Evolutionary conservation across 2,329 filamentous ascomycete species (phyloP).

Genomic region (Elsinoe arachidis): DNA sequence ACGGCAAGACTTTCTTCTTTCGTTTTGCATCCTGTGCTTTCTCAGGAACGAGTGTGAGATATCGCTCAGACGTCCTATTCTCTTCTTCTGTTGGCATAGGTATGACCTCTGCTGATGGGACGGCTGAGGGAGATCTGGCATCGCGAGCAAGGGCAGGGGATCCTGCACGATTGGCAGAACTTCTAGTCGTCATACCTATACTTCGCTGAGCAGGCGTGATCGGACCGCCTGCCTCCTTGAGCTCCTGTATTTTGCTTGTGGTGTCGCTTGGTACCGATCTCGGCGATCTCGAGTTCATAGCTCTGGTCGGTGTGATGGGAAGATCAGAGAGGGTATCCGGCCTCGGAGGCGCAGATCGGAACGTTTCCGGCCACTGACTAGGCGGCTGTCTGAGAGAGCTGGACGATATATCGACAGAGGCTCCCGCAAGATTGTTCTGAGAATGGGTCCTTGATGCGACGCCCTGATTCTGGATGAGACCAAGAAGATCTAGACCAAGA

Average conservation of each 20-base stretch:
- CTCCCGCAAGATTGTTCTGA: not conserved
- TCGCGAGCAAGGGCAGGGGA: slow-evolving; percentile 14
- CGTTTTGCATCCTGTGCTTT: slow-evolving; percentile 6
- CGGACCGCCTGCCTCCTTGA: slow-evolving; percentile 4
- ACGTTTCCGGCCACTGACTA: slow-evolving; percentile 13
- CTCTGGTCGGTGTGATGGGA: not conserved
- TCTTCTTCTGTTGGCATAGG: slow-evolving; percentile 24
- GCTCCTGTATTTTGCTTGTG: slow-evolving; percentile 1
- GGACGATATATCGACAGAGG: not conserved
- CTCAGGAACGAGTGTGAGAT: slow-evolving; percentile 26
- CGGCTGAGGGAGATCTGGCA: slow-evolving; percentile 26
- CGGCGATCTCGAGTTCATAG: slow-evolving; percentile 9
- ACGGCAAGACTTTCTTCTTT: not conserved
- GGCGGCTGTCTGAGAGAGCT: slow-evolving; percentile 11
- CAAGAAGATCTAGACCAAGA: no score
- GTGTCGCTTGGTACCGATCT: slow-evolving; percentile 6
- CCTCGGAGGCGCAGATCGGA: slow-evolving; percentile 8
- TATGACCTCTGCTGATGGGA: slow-evolving; percentile 24
- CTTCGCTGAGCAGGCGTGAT: slow-evolving; percentile 11
- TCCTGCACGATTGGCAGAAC: slow-evolving; percentile 5
- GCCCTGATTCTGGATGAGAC: no score
- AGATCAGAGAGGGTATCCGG: not conserved
- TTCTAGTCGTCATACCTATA: slow-evolving; percentile 12
- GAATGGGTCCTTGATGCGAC: not conserved
- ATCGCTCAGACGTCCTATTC: slow-evolving; percentile 27